A percentile compares a stretch with the other conserved stretches of the same genome.
Evolutionary conservation across 73 alveolate genomes (phyloP).

Genomic region (Tetrahymena elliotti): DNA sequence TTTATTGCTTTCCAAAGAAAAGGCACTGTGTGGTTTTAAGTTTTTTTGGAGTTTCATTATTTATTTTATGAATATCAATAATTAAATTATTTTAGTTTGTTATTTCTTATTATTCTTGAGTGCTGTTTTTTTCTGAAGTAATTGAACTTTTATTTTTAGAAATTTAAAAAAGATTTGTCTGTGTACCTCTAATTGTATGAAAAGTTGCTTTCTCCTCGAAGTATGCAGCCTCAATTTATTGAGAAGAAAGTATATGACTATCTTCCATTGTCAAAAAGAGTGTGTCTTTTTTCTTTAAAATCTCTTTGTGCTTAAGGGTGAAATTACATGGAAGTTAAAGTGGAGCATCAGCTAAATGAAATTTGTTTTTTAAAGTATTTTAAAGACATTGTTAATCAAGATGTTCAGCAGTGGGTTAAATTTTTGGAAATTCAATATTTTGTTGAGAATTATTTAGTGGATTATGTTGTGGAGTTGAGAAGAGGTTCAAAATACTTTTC

Average conservation of each 20-base stretch:
- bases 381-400: neutral
- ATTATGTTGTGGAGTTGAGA: neutral
- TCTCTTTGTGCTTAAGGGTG: neutral
- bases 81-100: too few species aligned
- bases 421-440: neutral
- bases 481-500: too few species aligned
- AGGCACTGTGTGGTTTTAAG: neutral
- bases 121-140: neutral
- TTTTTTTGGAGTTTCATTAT: neutral
- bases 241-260: neutral
- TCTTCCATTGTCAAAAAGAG: neutral
- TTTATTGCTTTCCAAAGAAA: neutral
- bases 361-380: neutral
- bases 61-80: neutral
- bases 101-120: neutral
- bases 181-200: neutral
- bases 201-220: neutral
- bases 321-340: neutral
- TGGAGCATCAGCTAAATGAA: neutral
- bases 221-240: neutral
- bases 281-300: neutral
- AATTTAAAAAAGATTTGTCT: neutral
- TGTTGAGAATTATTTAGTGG: neutral
- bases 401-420: neutral
- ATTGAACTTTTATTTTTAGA: neutral